Conservation (phyloP, 352 stramenopile species). For the Saprolegnia diclina region DNA sequence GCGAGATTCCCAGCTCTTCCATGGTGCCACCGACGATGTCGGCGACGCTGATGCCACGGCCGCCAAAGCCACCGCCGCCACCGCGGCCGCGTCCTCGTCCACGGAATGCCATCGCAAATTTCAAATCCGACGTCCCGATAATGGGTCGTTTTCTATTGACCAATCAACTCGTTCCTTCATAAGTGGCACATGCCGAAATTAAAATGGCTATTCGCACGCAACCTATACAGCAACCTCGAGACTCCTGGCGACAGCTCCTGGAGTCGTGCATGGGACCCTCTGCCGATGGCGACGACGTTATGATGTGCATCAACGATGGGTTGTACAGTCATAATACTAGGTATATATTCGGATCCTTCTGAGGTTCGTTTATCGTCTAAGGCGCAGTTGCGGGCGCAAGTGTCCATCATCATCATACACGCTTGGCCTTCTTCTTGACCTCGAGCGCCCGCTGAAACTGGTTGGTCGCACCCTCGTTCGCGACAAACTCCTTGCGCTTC, state of each 20-base stretch:
- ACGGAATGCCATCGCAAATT: slow-evolving; percentile 25
- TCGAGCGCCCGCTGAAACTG: slow-evolving; percentile 57
- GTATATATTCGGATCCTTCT: no score
- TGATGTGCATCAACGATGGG: no score
- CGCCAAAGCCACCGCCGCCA: slow-evolving; percentile 19
- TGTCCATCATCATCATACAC: not conserved
- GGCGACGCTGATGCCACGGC: slow-evolving; percentile 24
- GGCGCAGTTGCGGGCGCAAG: no score
- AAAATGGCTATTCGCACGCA: not conserved
- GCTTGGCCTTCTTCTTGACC: slow-evolving; percentile 42
- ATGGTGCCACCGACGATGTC: slow-evolving; percentile 27
- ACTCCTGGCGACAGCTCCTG: no score
- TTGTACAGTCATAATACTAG: no score
- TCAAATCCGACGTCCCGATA: not conserved
- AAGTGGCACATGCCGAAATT: not conserved
- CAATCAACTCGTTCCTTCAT: not conserved
- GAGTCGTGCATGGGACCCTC: no score
- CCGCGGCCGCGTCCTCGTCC: slow-evolving; percentile 20
- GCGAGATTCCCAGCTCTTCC: slow-evolving; percentile 26
- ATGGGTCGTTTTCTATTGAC: not conserved
- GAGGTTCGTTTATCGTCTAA: no score
- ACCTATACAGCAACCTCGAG: not conserved
- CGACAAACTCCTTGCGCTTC: slow-evolving; percentile 74
- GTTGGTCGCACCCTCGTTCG: slow-evolving; percentile 69
- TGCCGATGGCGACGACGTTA: no score